Percentiles rank a stretch among this genome's conserved stretches.
phyloP scores from a whole-genome alignment of 2,329 filamentous ascomycete species.

The Colletotrichum spaethianum region DNA sequence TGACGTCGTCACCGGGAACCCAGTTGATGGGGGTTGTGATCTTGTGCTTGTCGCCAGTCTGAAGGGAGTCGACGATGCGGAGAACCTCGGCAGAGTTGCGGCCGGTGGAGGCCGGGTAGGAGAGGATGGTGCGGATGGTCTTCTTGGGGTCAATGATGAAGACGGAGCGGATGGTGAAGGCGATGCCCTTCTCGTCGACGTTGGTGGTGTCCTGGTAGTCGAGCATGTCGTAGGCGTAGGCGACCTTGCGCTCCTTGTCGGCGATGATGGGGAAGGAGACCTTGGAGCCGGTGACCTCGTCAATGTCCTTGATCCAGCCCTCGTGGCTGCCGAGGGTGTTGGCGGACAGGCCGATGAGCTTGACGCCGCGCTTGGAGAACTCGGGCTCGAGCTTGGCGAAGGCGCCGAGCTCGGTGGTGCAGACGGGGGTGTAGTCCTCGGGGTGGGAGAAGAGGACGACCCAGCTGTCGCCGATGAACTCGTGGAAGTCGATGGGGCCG shows the following conservation, averaged over 20 bases:
- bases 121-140: slow-evolving; percentile 92
- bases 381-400: slow-evolving; percentile 92
- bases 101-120: slow-evolving; percentile 92
- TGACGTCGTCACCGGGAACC: slow-evolving; percentile 90
- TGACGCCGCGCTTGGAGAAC: slow-evolving; percentile 88
- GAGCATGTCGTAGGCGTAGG: slow-evolving; percentile 85
- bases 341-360: slow-evolving; percentile 92
- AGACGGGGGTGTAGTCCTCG: slow-evolving; percentile 93
- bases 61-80: slow-evolving; percentile 83
- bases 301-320: slow-evolving; percentile 92
- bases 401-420: slow-evolving; percentile 94
- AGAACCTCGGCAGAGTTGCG: slow-evolving; percentile 86
- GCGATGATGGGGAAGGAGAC: slow-evolving; percentile 86
- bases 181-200: slow-evolving; percentile 85
- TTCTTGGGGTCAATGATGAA: slow-evolving; percentile 96
- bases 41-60: slow-evolving; percentile 89
- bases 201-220: slow-evolving; percentile 87
- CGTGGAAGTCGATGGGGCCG: slow-evolving; percentile 85
- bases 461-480: slow-evolving; percentile 86
- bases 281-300: slow-evolving; percentile 80
- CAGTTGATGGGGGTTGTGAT: slow-evolving; percentile 93
- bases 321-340: slow-evolving; percentile 89
- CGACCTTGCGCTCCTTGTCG: slow-evolving; percentile 83
- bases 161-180: slow-evolving; percentile 94
- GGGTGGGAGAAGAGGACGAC: slow-evolving; percentile 88